Conservation (phyloP, 163 green algal species). For the Scenedesmus sp. region DNA sequence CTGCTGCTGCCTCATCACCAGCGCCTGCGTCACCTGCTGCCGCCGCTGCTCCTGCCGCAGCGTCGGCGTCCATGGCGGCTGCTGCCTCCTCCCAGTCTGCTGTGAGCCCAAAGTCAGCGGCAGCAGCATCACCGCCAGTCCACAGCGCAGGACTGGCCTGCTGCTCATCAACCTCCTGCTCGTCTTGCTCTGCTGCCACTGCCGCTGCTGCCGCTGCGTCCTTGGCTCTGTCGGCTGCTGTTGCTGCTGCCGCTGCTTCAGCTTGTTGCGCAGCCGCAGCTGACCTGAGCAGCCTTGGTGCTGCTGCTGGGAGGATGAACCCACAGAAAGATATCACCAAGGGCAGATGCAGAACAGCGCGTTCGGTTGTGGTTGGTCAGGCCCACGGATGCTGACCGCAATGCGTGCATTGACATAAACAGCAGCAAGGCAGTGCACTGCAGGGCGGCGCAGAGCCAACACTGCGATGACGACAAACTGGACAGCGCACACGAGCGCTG, state of each 20-base stretch:
- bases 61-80: neutral
- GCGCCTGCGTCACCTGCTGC: neutral
- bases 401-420: too few relatives aligned
- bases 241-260: neutral
- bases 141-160: neutral
- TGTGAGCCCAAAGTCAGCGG: neutral
- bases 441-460: too few relatives aligned
- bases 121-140: neutral
- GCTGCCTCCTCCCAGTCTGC: neutral
- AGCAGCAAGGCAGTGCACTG: too few relatives aligned
- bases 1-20: neutral
- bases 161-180: neutral
- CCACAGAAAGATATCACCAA: too few relatives aligned
- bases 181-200: neutral
- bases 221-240: neutral
- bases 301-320: too few relatives aligned
- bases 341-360: too few relatives aligned
- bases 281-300: too few relatives aligned
- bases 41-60: neutral
- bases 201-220: slow-evolving; percentile 8
- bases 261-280: too few relatives aligned
- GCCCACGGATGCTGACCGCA: too few relatives aligned
- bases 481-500: too few relatives aligned
- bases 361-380: too few relatives aligned
- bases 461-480: too few relatives aligned